Conservation (phyloP, 2,329 filamentous ascomycete genomes). For the Clarireedia paspali region DNA sequence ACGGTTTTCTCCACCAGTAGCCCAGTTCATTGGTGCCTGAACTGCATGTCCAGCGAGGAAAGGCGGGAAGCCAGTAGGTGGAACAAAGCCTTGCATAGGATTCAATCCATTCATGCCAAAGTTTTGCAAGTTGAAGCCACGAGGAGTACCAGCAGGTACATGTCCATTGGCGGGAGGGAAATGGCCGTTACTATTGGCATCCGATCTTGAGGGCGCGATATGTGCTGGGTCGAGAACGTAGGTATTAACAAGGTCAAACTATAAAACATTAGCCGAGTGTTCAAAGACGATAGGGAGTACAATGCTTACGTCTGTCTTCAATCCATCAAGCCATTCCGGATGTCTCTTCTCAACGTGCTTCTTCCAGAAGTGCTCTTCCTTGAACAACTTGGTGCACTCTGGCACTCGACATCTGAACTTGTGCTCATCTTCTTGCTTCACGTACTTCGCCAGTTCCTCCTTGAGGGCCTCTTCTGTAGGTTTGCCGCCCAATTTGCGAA, state of each 20-base stretch:
- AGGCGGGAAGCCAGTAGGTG: constrained; percentile 37
- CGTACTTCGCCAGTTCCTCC: constrained; percentile 77
- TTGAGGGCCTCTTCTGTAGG: constrained; percentile 77
- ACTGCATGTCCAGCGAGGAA: constrained; percentile 45
- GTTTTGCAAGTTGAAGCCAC: constrained; percentile 81
- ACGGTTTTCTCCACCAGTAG: constrained; percentile 42
- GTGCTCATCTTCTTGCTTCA: constrained; percentile 96
- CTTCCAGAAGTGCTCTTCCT: constrained; percentile 92
- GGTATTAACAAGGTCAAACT: constrained; percentile 86
- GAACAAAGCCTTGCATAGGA: constrained; percentile 50
- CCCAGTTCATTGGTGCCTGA: constrained; percentile 39
- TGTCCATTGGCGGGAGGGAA: constrained; percentile 78
- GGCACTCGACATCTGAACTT: constrained; percentile 96
- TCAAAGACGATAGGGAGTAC: background rate
- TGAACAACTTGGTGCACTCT: constrained; percentile 94
- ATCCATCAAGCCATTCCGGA: constrained; percentile 70
- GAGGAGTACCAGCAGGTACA: constrained; percentile 72
- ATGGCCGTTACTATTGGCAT: constrained; percentile 92
- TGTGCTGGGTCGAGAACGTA: constrained; percentile 93
- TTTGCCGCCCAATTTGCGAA: constrained; percentile 86
- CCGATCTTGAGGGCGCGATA: constrained; percentile 85
- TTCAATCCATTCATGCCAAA: constrained; percentile 53
- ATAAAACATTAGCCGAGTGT: constrained; percentile 4
- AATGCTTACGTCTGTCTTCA: constrained; percentile 72
- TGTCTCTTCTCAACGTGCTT: constrained; percentile 98